phyloP scores from a whole-genome alignment of 2,329 filamentous ascomycete genomes.

The Nectriaceae sp. region DNA sequence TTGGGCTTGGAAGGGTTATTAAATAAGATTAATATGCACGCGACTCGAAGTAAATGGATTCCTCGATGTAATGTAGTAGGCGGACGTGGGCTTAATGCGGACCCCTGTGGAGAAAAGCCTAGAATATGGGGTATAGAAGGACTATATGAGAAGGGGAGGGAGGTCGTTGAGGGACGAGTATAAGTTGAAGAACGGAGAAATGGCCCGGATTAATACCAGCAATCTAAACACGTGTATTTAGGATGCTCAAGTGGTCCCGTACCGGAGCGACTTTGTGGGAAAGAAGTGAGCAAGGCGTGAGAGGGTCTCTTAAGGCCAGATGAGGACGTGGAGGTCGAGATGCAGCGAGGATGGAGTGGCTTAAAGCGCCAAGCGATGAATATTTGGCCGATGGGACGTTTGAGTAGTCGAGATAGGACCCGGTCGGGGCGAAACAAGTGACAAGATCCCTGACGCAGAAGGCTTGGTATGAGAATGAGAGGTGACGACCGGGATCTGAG shows the following conservation, averaged over 20 bases:
- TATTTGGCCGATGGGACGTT: conserved; percentile 32
- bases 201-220: background rate
- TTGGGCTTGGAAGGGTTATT: too few relatives aligned
- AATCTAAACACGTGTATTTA: too few relatives aligned
- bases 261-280: background rate
- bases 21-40: too few relatives aligned
- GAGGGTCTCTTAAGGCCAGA: background rate
- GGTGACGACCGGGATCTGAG: conserved; percentile 20
- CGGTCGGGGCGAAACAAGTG: conserved; percentile 29
- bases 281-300: background rate
- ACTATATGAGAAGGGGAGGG: conserved; percentile 8
- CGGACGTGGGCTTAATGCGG: conserved; percentile 15
- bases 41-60: too few relatives aligned
- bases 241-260: too few relatives aligned
- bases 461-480: conserved; percentile 13
- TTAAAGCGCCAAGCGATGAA: conserved; percentile 20
- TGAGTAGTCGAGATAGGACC: conserved; percentile 26
- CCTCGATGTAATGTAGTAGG: background rate
- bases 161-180: background rate
- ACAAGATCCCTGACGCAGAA: conserved; percentile 25
- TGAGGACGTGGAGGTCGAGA: background rate
- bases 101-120: conserved; percentile 25
- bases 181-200: conserved; percentile 1
- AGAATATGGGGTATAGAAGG: conserved; percentile 29
- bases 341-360: background rate